Conservation (phyloP, 257 asterid genomes). For the Datura wrightii region DNA sequence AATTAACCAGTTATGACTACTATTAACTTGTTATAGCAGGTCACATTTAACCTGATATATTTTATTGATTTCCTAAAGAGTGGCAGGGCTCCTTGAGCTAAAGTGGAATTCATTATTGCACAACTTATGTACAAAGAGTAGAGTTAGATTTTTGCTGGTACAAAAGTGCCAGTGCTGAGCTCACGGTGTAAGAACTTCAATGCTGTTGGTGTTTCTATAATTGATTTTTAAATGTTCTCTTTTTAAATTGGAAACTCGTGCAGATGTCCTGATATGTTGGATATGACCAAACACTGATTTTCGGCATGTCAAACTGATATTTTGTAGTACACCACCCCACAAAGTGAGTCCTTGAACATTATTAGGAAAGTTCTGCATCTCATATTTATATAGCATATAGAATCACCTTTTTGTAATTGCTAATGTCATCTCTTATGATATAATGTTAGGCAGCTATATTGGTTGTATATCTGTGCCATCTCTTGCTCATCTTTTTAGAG, state of each 20-base stretch:
- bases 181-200: conserved; percentile 61
- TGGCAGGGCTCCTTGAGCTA: conserved; percentile 89
- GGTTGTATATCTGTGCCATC: neutral
- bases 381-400: neutral
- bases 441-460: neutral
- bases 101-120: conserved; percentile 81
- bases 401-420: no score
- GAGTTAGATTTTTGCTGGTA: conserved; percentile 82
- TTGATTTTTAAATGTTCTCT: neutral
- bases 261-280: conserved; percentile 90
- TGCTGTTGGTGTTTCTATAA: conserved; percentile 36
- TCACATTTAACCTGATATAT: no score
- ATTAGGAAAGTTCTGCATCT: neutral
- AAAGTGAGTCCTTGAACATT: conserved; percentile 57
- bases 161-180: conserved; percentile 67
- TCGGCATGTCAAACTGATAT: conserved; percentile 73
- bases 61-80: neutral
- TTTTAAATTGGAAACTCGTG: conserved; percentile 37
- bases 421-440: neutral
- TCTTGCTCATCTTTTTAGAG: neutral
- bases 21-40: no score
- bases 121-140: conserved; percentile 69
- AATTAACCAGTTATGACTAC: no score
- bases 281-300: conserved; percentile 85
- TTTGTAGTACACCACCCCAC: conserved; percentile 70